A percentile compares a stretch with the other conserved stretches of the same genome.
These are phyloP conservation scores for Avena eriantha DNA, from an alignment of 176 grass and related monocot species.

Conservation along the genomic window DNA sequence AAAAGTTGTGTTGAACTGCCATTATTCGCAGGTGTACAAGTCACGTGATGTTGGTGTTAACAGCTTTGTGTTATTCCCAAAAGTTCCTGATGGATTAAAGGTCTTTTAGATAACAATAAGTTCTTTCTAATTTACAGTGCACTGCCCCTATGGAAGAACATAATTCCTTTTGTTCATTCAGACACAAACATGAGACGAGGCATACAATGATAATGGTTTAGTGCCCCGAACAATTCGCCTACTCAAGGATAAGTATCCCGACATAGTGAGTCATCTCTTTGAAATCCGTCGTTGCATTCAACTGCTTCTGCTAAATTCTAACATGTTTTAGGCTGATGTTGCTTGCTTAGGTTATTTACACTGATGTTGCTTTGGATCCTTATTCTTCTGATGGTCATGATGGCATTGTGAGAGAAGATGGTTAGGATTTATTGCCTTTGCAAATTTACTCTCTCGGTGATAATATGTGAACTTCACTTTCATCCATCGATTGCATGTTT, in stretches of 20 bases:
- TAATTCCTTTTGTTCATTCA: slow-evolving; percentile 18
- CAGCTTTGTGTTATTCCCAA: slow-evolving; percentile 91
- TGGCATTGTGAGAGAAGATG: slow-evolving; percentile 97
- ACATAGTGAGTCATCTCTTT: slow-evolving; percentile 49
- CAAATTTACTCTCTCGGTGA: not conserved
- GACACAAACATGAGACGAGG: slow-evolving; percentile 79
- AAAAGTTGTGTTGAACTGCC: not conserved
- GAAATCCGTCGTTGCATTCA: not conserved
- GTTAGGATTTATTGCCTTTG: slow-evolving; percentile 45
- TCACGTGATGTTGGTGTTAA: slow-evolving; percentile 92
- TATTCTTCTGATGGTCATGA: slow-evolving; percentile 99
- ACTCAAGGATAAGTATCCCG: slow-evolving; percentile 92
- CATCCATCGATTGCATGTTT: not conserved
- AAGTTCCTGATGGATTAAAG: slow-evolving; percentile 97
- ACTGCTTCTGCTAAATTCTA: not conserved
- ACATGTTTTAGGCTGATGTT: not conserved
- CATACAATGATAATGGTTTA: slow-evolving; percentile 93
- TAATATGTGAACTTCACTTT: not conserved
- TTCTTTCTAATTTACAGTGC: not conserved
- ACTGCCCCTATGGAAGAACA: not conserved
- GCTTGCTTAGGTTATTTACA: slow-evolving; percentile 74
- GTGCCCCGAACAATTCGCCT: slow-evolving; percentile 83
- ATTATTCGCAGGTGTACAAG: slow-evolving; percentile 80
- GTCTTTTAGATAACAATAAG: slow-evolving; percentile 42
- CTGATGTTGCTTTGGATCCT: slow-evolving; percentile 92